Evolutionary conservation across 805 yeast genomes (phyloP).

Genomic region (Starmerella bombi): DNA sequence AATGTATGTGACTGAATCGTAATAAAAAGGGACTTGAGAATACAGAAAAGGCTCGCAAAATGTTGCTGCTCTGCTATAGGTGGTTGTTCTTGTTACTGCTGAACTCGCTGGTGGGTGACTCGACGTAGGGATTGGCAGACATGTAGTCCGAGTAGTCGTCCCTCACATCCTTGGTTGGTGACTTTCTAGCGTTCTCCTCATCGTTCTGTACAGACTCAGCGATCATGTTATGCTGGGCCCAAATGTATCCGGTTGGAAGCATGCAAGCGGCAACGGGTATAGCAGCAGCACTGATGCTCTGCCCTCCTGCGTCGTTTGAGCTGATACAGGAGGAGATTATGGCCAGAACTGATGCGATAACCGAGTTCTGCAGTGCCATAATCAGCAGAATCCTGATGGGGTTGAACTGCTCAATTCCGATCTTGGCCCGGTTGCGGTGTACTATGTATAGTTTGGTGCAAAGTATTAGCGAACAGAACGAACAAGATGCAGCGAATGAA

Average conservation of each 20-base stretch:
- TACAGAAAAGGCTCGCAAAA: too few relatives aligned
- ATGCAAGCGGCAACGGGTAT: constrained; percentile 17
- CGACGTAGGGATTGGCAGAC: not conserved
- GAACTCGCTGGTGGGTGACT: constrained; percentile 1
- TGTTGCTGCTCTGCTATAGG: too few relatives aligned
- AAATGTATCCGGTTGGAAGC: constrained; percentile 21
- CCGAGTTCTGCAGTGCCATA: constrained; percentile 69
- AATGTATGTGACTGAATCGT: too few relatives aligned
- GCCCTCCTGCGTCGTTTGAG: constrained; percentile 6
- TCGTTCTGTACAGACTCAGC: not conserved
- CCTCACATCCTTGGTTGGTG: not conserved
- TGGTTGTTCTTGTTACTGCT: not conserved
- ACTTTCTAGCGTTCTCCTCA: not conserved
- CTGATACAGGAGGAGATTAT: constrained; percentile 30
- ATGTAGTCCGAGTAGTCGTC: not conserved
- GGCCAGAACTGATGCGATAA: constrained; percentile 61
- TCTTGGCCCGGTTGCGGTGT: constrained; percentile 51
- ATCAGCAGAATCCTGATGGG: constrained; percentile 67
- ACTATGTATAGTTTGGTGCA: constrained; percentile 55
- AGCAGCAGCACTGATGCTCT: constrained; percentile 12
- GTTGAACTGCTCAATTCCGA: constrained; percentile 75
- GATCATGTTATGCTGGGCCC: constrained; percentile 19
- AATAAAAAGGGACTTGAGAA: too few relatives aligned
- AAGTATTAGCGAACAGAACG: constrained; percentile 47
- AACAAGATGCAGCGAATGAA: constrained; percentile 55